Conservation (phyloP, 2,329 filamentous ascomycete species). For the Botrytis byssoidea region DNA sequence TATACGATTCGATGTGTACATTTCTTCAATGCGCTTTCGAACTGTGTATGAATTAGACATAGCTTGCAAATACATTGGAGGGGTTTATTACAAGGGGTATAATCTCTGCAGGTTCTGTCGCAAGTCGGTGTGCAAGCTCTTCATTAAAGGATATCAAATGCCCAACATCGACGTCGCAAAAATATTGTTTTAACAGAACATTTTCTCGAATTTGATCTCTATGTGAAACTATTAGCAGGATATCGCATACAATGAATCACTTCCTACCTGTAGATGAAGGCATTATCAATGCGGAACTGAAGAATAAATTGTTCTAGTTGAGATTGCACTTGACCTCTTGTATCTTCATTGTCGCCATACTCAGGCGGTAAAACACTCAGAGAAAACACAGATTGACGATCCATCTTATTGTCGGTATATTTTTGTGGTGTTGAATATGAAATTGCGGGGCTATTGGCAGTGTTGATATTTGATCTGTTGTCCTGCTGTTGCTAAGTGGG, state of each 20-base stretch:
- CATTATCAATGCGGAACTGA: conserved; percentile 89
- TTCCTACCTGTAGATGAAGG: conserved; percentile 84
- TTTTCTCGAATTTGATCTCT: conserved; percentile 97
- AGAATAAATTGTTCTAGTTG: conserved; percentile 89
- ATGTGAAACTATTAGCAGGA: conserved; percentile 36
- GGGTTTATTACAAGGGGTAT: conserved; percentile 74
- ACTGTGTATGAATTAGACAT: conserved; percentile 54
- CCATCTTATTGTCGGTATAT: conserved; percentile 54
- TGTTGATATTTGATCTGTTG: conserved; percentile 10
- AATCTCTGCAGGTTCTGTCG: conserved; percentile 85
- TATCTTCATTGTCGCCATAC: conserved; percentile 62
- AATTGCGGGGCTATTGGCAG: conserved; percentile 7
- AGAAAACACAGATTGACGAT: conserved; percentile 83
- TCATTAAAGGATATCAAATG: conserved; percentile 96
- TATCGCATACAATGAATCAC: background rate
- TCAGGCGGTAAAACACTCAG: conserved; percentile 74
- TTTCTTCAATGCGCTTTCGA: conserved; percentile 83
- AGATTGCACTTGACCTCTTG: conserved; percentile 68
- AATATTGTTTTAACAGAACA: conserved; percentile 89
- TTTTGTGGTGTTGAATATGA: conserved; percentile 8
- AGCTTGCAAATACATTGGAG: background rate
- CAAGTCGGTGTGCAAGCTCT: conserved; percentile 85
- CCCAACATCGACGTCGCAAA: conserved; percentile 92
- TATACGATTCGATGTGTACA: conserved; percentile 94
- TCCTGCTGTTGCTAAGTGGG: conserved; percentile 17